phyloP scores from a whole-genome alignment of 257 asterid species.

The Solanum arcanum region DNA sequence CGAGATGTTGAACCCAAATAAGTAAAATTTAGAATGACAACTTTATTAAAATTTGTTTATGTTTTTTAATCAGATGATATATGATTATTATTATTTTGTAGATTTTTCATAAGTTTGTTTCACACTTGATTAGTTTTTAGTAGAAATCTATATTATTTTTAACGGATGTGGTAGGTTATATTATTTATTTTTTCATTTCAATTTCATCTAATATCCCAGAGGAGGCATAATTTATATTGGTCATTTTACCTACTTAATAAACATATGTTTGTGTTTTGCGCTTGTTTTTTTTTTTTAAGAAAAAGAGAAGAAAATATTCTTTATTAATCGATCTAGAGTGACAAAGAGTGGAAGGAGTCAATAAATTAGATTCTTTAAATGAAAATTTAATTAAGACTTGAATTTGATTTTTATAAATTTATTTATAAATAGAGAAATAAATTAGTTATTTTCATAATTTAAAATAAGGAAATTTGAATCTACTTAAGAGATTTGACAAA shows the following conservation, averaged over 20 bases:
- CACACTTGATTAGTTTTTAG: background rate
- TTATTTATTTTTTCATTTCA: background rate
- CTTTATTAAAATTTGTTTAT: too few species aligned
- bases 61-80: too few species aligned
- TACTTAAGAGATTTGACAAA: too few species aligned
- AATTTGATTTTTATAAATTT: background rate
- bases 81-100: background rate
- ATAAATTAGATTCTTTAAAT: background rate
- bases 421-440: background rate
- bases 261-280: background rate
- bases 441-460: background rate
- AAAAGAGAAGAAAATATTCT: background rate
- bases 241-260: background rate
- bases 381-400: background rate
- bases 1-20: too few species aligned
- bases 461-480: too few species aligned
- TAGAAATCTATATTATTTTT: background rate
- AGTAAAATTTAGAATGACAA: too few species aligned
- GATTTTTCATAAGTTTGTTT: background rate
- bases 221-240: background rate
- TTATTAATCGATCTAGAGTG: background rate
- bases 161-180: background rate
- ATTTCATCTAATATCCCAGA: background rate
- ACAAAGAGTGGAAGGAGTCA: background rate
- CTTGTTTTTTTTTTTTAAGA: background rate